phyloP scores from a whole-genome alignment of 352 stramenopile genomes.

The Globisporangium radiosum region DNA sequence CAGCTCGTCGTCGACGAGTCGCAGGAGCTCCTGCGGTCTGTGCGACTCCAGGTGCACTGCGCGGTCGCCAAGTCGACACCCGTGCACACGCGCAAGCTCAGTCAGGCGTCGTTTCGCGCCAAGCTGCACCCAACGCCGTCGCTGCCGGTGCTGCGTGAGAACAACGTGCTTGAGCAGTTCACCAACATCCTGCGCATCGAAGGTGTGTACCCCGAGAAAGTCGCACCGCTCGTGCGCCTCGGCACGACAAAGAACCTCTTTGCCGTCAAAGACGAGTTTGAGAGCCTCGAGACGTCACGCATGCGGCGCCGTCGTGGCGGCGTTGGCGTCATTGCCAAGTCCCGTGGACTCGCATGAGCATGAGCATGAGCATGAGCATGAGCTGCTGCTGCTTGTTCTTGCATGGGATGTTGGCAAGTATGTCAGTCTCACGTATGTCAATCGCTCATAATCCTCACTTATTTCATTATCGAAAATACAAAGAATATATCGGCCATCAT shows the following conservation, averaged over 20 bases:
- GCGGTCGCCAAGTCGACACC: constrained; percentile 44
- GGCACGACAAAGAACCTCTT: constrained; percentile 51
- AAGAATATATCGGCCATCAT: not conserved
- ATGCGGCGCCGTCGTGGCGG: constrained; percentile 11
- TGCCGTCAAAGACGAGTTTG: constrained; percentile 19
- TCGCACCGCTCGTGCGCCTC: constrained; percentile 43
- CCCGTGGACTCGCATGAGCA: constrained; percentile 8
- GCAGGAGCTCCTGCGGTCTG: constrained; percentile 50
- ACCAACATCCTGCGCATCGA: constrained; percentile 41
- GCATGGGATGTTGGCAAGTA: no score
- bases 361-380: not conserved
- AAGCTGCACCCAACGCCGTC: constrained; percentile 42
- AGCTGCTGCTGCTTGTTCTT: no score
- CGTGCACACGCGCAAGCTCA: constrained; percentile 24
- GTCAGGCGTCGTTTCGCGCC: constrained; percentile 23
- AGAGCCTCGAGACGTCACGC: constrained; percentile 13
- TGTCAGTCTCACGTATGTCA: not conserved
- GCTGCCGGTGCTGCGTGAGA: constrained; percentile 35
- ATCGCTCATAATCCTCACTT: not conserved
- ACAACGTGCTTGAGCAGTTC: constrained; percentile 60
- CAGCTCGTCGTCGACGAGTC: constrained; percentile 64
- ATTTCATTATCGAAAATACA: not conserved
- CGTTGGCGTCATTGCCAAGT: constrained; percentile 9
- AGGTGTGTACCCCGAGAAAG: constrained; percentile 55
- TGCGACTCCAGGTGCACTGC: constrained; percentile 58